Evolutionary conservation across 805 yeast species (phyloP), one percentile per base, ranked within the genome.

Genomic region (Cyberlindnera misumaiensis): DNA sequence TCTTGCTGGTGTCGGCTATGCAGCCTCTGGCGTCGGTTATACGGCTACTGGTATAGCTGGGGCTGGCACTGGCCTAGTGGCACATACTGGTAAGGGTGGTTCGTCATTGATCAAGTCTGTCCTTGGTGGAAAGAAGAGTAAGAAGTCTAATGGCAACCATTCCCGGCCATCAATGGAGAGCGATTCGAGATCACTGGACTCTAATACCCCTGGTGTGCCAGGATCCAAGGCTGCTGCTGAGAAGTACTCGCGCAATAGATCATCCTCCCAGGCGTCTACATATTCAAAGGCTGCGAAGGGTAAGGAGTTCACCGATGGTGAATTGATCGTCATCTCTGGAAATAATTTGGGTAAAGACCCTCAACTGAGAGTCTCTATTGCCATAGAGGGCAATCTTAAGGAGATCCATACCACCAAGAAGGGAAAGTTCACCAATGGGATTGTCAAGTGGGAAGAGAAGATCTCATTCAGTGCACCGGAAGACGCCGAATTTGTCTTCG

Each of bases 331-430:
- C 35, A 58, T 77, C 22, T 62, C 72, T 3, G 77, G 75, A 4
- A 49, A 60, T 10, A 71, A 73, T 13, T 55, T 72, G 31, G 63
- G 67, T 12, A 53, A 58, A 15, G 52, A 59, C 32, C 60, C 63
- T 39, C 81, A 74, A 45, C 70, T 85, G 32, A 80, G 74, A 53
- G 75, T 75, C 3, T 55, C 70, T 0, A 56, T 77, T 45, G 68
- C 74, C 28, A 66, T 62, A 30, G 56, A 61, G 64, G 69, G 66
- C 12, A 59, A 59, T 32, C 51, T 64, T 30, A 81, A 75, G 52
- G 83, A 73, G 32, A 52, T 90, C 28, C 73, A 68, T 63, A 81
- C 77, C 56, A 80, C 96, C 1, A 76, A 78, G 58, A 55, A 69
- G 15, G 55, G 63, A 38, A 84, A 83, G 50, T 60, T 72, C 11